Evolutionary conservation across 2,329 filamentous ascomycete genomes (phyloP).

Genomic region (Teratosphaeria epicoccoides): DNA sequence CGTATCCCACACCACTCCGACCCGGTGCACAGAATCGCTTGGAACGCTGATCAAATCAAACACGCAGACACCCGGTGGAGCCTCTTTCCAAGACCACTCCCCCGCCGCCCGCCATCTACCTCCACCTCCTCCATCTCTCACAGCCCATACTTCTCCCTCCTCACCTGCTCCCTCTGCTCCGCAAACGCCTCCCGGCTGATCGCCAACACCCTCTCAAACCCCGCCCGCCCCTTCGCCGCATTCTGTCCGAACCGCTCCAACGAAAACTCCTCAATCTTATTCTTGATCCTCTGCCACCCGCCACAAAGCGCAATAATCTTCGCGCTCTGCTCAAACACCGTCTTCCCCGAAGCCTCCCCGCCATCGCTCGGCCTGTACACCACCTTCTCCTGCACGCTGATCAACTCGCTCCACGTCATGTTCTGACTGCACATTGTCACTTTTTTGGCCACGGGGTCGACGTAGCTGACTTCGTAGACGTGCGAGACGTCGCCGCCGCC

Average conservation of each 20-base stretch:
- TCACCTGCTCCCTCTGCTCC: slow-evolving; percentile 62
- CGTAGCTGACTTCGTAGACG: slow-evolving; percentile 92
- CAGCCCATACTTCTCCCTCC: slow-evolving; percentile 4
- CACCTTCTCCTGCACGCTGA: slow-evolving; percentile 88
- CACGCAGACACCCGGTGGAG: too few relatives aligned
- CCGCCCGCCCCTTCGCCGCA: slow-evolving; percentile 77
- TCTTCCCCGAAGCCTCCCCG: slow-evolving; percentile 43
- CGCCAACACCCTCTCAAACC: slow-evolving; percentile 87
- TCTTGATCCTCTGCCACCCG: slow-evolving; percentile 95
- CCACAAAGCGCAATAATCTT: slow-evolving; percentile 90
- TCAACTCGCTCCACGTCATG: slow-evolving; percentile 80
- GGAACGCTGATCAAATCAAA: not conserved
- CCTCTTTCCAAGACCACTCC: not conserved
- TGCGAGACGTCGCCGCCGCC: slow-evolving; percentile 72
- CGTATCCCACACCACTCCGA: not conserved
- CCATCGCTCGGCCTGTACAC: slow-evolving; percentile 14
- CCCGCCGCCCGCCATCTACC: not conserved
- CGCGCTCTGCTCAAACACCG: slow-evolving; percentile 78
- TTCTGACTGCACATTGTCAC: slow-evolving; percentile 97
- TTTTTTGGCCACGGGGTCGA: slow-evolving; percentile 70
- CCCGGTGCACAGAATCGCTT: not conserved
- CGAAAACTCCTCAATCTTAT: slow-evolving; percentile 85
- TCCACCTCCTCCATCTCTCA: not conserved
- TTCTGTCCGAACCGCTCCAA: slow-evolving; percentile 88
- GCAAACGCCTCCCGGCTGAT: slow-evolving; percentile 88